Conservation (phyloP, 345 rosid genomes). For the Eutrema japonicum region DNA sequence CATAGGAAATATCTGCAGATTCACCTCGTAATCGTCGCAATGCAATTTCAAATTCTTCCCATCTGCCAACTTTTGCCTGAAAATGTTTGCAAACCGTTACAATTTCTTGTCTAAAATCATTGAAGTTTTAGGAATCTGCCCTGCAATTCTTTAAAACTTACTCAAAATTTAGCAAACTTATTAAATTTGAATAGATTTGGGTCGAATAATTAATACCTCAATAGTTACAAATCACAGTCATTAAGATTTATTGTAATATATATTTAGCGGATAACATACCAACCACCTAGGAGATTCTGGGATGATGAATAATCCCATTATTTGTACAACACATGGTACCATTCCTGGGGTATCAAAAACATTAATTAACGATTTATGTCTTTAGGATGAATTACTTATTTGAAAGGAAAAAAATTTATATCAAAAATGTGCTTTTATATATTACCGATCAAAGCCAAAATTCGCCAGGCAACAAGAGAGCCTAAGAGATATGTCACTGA, state of each 20-base stretch:
- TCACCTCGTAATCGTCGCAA: constrained; percentile 57
- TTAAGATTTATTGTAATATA: not conserved
- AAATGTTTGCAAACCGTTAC: not conserved
- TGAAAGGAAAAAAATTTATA: not conserved
- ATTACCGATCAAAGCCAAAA: constrained; percentile 70
- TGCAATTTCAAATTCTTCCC: constrained; percentile 54
- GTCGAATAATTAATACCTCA: no score
- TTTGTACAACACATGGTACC: constrained; percentile 37
- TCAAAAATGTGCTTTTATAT: not conserved
- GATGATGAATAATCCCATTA: constrained; percentile 33
- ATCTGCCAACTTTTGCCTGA: constrained; percentile 63
- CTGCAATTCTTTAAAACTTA: no score
- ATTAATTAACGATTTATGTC: not conserved
- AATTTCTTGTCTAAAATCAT: no score
- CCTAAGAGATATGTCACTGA: constrained; percentile 76
- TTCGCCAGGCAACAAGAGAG: constrained; percentile 65
- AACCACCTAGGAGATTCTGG: constrained; percentile 47
- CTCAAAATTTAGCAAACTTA: no score
- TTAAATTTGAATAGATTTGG: no score
- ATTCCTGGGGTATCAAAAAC: constrained; percentile 22
- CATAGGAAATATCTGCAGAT: constrained; percentile 55
- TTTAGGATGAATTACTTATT: not conserved
- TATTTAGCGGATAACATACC: constrained; percentile 19
- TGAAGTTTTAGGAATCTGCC: no score
- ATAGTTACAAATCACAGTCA: not conserved